A percentile compares a stretch with the other conserved stretches of the same genome.
These are phyloP conservation scores for Sclerotinia sclerotiorum DNA, from an alignment of 2,329 filamentous ascomycete species.

Conservation along the genomic window DNA sequence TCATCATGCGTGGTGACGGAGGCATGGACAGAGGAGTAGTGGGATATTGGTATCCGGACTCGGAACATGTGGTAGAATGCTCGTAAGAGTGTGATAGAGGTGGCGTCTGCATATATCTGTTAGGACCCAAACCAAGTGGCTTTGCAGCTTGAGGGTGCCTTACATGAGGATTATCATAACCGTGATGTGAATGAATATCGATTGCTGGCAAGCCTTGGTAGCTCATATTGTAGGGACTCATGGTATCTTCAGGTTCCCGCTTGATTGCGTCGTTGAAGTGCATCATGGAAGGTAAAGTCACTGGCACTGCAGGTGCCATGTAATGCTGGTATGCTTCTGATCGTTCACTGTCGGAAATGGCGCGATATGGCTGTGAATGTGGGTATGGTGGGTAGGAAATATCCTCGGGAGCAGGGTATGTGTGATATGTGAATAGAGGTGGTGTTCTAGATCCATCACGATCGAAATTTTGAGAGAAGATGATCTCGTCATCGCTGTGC, in stretches of 20 bases:
- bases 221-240: slow-evolving; percentile 63
- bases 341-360: slow-evolving; percentile 47
- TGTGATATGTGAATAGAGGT: slow-evolving; percentile 65
- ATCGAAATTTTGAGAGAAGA: slow-evolving; percentile 66
- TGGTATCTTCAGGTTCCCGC: slow-evolving; percentile 61
- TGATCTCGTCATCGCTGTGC: slow-evolving; percentile 61
- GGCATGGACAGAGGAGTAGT: slow-evolving; percentile 74
- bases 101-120: slow-evolving; percentile 59
- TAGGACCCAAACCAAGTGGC: slow-evolving; percentile 27
- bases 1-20: slow-evolving; percentile 59
- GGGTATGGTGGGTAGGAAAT: slow-evolving; percentile 61
- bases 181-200: slow-evolving; percentile 59
- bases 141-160: slow-evolving; percentile 48
- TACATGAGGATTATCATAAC: slow-evolving; percentile 76
- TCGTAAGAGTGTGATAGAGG: slow-evolving; percentile 74
- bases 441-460: slow-evolving; percentile 71
- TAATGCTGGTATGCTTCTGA: slow-evolving; percentile 56
- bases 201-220: slow-evolving; percentile 63
- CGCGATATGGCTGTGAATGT: slow-evolving; percentile 53
- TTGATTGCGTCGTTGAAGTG: slow-evolving; percentile 66
- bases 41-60: slow-evolving; percentile 62
- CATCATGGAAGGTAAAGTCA: slow-evolving; percentile 64
- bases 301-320: slow-evolving; percentile 52
- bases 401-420: slow-evolving; percentile 67
- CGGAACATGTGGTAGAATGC: slow-evolving; percentile 62